Conservation (phyloP, 805 yeast genomes). For the Kluyveromyces siamensis region DNA sequence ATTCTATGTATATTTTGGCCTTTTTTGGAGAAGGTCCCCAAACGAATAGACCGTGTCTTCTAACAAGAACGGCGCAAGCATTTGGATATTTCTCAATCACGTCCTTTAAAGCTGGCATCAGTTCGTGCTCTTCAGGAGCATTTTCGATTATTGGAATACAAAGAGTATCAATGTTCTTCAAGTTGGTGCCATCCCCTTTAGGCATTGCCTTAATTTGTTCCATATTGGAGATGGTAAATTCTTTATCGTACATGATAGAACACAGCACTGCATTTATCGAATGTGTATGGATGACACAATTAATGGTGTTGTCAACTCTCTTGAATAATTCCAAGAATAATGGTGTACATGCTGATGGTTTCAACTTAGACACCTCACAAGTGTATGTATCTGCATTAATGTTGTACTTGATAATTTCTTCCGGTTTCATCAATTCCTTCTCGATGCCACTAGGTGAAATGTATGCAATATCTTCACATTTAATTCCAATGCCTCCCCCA, state of each 20-base stretch:
- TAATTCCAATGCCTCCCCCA: slow-evolving; percentile 87
- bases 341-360: slow-evolving; percentile 94
- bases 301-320: slow-evolving; percentile 68
- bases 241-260: slow-evolving; percentile 58
- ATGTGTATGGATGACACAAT: slow-evolving; percentile 77
- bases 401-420: slow-evolving; percentile 72
- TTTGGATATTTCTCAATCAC: slow-evolving; percentile 66
- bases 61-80: slow-evolving; percentile 77
- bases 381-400: slow-evolving; percentile 42
- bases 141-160: slow-evolving; percentile 87
- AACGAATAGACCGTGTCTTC: slow-evolving; percentile 92
- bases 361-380: slow-evolving; percentile 53
- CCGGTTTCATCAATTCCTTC: slow-evolving; percentile 77
- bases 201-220: slow-evolving; percentile 95
- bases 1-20: slow-evolving; percentile 89
- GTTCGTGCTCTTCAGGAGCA: slow-evolving; percentile 79
- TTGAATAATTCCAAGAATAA: slow-evolving; percentile 66
- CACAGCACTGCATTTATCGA: slow-evolving; percentile 83
- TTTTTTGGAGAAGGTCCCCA: slow-evolving; percentile 93
- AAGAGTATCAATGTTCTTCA: slow-evolving; percentile 65
- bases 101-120: slow-evolving; percentile 53
- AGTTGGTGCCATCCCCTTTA: slow-evolving; percentile 47
- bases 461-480: slow-evolving; percentile 39
- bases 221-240: slow-evolving; percentile 66
- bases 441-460: slow-evolving; percentile 96